Evolutionary conservation across 2,329 filamentous ascomycete species (phyloP).

Genomic region (Nigrospora sphaerica): DNA sequence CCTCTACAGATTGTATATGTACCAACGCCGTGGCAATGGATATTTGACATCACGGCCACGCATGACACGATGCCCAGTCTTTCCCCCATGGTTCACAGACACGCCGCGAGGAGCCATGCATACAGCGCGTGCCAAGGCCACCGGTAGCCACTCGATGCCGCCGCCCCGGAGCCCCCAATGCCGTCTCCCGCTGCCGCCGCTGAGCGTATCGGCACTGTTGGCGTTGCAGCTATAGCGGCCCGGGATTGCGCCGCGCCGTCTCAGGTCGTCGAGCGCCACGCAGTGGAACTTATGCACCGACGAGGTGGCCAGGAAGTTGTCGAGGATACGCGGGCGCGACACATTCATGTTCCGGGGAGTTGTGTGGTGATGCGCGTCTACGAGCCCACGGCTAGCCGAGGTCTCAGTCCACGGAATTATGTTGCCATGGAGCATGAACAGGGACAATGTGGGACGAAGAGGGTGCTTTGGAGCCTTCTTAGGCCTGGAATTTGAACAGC

Average conservation of each 20-base stretch:
- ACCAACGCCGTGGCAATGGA: too few relatives aligned
- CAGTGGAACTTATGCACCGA: constrained; percentile 2
- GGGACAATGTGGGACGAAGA: not conserved
- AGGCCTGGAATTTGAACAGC: too few relatives aligned
- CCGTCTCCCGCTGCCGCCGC: not conserved
- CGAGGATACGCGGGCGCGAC: not conserved
- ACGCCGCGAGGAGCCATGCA: too few relatives aligned
- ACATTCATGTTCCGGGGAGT: not conserved
- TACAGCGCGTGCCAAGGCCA: too few relatives aligned
- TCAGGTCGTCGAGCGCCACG: constrained; percentile 2
- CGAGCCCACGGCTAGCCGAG: not conserved
- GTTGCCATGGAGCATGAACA: too few relatives aligned
- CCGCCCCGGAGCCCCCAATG: not conserved
- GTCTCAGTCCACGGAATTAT: not conserved
- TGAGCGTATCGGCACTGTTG: not conserved
- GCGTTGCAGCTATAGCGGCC: constrained; percentile 2
- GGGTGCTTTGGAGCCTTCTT: too few relatives aligned
- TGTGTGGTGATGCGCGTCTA: not conserved
- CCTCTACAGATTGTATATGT: too few relatives aligned
- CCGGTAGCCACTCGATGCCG: too few relatives aligned
- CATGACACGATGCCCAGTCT: too few relatives aligned
- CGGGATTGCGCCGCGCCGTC: constrained; percentile 1
- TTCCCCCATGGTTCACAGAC: too few relatives aligned
- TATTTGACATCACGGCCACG: too few relatives aligned
- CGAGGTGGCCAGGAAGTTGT: not conserved